Percentiles rank a stretch among this genome's conserved stretches.
Evolutionary conservation across 1,284 basidiomycete genomes (phyloP).

Genomic region (Heterobasidion occidentale): DNA sequence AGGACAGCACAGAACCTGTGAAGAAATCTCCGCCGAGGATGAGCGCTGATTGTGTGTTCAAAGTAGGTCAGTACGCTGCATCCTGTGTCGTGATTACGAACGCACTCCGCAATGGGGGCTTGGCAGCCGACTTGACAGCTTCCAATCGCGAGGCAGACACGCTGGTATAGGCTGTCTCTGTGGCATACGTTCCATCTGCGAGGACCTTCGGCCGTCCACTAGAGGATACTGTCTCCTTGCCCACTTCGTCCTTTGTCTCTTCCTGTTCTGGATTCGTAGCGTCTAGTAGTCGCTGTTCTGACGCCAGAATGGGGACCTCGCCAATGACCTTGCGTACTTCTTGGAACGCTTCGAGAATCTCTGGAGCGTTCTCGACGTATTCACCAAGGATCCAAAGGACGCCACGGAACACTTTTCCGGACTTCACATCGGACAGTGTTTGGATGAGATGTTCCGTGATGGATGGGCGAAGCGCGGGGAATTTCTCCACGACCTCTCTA

Average conservation of each 20-base stretch:
- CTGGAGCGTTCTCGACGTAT: conserved; percentile 64
- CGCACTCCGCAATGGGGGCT: conserved; percentile 83
- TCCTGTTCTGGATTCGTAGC: conserved; percentile 43
- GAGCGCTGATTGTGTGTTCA: conserved; percentile 43
- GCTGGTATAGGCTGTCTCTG: conserved; percentile 87
- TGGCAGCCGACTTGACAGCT: conserved; percentile 78
- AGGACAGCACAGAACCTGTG: conserved; percentile 86
- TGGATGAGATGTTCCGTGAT: conserved; percentile 86
- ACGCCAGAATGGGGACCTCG: conserved; percentile 93
- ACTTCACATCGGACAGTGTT: conserved; percentile 88
- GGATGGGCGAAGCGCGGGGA: conserved; percentile 79
- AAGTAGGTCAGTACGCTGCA: background rate
- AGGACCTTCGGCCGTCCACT: conserved; percentile 58
- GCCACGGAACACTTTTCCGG: conserved; percentile 95
- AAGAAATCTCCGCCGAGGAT: conserved; percentile 97
- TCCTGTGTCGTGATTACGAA: conserved; percentile 2
- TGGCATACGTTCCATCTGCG: conserved; percentile 97
- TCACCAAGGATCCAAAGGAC: conserved; percentile 98
- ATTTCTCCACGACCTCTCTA: conserved; percentile 96
- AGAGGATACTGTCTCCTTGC: conserved; percentile 33
- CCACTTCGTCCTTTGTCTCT: conserved; percentile 32
- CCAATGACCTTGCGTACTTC: conserved; percentile 88
- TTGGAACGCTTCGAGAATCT: conserved; percentile 71
- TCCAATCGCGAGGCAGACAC: conserved; percentile 64
- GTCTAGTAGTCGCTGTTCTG: conserved; percentile 78